Evolutionary conservation across 768 basidiomycete genomes (phyloP), one percentile per base, ranked within the genome.

Genomic region (Leccinum uliginosum): DNA sequence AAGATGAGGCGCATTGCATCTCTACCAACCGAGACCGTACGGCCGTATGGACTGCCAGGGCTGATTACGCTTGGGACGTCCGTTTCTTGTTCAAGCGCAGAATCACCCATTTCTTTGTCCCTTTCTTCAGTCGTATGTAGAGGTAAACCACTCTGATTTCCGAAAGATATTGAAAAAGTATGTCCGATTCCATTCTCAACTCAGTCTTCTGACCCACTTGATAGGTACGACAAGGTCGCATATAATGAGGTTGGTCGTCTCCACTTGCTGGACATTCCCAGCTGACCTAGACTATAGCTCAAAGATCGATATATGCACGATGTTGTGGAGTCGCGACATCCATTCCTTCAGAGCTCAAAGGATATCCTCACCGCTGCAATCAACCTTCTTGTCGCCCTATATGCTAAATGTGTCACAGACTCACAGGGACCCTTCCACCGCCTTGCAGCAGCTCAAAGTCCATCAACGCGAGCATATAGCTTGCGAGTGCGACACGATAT

Each of bases 401-500:
- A 97, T 68, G 80, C 93, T 21, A 87, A 89, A 63, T 93, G 96
- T 60, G 89, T 95, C 29, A 86, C 89, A 78, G 77, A n/a, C n/a
- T n/a, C n/a, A n/a, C n/a, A n/a, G 30, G 3, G 89, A 86, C 71
- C 65, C 74, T 21, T 71, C 76, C 2, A 67, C 81, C n/a, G 95
- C 95, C 0, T 80, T 83, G 45, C 85, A 90, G 61, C 91, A 96
- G 68, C 82, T 99, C 46, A 84, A 85, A 59, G 78, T 93, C 15
- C 85, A 94, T 69, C 86, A 94, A 55, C 85, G 93, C 19, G 94
- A 98, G 72, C 89, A 93, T 67, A 89, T 98, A 59, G 95, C 96
- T 3, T 97, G 95, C 86, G 96, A 98, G 67, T 83, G 97, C 30
- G 94, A 98, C 67, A 99, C 97, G 1, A 88, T 98, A 12, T 99